Conservation (phyloP, 306 rosid species). For the Ziziphus jujuba region DNA sequence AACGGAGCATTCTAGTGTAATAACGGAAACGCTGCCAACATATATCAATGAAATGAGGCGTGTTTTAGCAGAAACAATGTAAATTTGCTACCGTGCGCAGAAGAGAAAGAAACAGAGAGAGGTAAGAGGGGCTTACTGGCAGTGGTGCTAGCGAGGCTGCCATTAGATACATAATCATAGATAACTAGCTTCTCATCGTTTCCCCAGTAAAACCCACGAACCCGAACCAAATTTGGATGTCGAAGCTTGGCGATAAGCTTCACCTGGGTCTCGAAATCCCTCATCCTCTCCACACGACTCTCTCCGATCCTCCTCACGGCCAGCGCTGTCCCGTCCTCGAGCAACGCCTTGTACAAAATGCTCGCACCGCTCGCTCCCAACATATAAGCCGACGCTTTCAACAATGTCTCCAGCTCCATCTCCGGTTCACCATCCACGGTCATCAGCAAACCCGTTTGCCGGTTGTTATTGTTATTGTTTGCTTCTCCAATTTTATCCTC, state of each 20-base stretch:
- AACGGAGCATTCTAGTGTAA: slow-evolving; percentile 3
- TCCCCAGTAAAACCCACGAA: slow-evolving; percentile 83
- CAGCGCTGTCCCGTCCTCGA: slow-evolving; percentile 67
- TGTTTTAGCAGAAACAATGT: neutral
- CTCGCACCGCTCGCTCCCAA: slow-evolving; percentile 63
- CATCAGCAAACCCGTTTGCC: slow-evolving; percentile 50
- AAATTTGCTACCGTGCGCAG: neutral
- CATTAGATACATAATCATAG: slow-evolving; percentile 69
- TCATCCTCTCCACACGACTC: slow-evolving; percentile 54
- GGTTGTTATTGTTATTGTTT: slow-evolving; percentile 3
- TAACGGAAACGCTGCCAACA: neutral
- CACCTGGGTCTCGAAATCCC: slow-evolving; percentile 73
- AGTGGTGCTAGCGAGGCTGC: slow-evolving; percentile 51
- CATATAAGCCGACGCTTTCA: slow-evolving; percentile 80
- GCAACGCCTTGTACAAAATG: slow-evolving; percentile 87
- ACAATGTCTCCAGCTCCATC: slow-evolving; percentile 69
- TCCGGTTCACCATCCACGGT: slow-evolving; percentile 62
- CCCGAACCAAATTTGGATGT: slow-evolving; percentile 68
- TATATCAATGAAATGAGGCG: neutral
- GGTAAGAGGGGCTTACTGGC: slow-evolving; percentile 50
- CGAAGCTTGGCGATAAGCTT: slow-evolving; percentile 62
- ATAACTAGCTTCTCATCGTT: slow-evolving; percentile 80
- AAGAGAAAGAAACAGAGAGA: neutral
- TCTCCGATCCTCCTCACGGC: slow-evolving; percentile 87
- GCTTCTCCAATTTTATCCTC: slow-evolving; percentile 2